These are phyloP conservation scores for Silene latifolia DNA, from an alignment of 148 eudicot genomes.

Conservation along the genomic window DNA sequence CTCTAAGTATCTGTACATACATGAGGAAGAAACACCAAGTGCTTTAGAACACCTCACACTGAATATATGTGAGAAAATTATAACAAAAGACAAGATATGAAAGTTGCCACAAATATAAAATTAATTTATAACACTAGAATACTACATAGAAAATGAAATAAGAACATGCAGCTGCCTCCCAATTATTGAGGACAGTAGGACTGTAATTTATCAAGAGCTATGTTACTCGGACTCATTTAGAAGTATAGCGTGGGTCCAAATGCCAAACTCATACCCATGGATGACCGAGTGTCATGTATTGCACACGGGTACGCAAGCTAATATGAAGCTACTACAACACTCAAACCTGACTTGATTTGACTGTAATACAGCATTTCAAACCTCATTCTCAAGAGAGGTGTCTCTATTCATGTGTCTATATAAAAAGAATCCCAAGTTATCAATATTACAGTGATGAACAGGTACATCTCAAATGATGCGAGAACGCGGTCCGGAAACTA, in stretches of 20 bases:
- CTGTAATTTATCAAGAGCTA: not conserved
- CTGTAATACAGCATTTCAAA: conserved; percentile 1
- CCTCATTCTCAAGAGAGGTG: not conserved
- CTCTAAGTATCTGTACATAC: conserved; percentile 66
- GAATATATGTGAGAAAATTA: not conserved
- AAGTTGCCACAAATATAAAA: conserved; percentile 8
- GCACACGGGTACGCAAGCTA: not conserved
- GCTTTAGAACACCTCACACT: conserved; percentile 10
- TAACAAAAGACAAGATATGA: conserved; percentile 17
- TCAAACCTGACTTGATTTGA: too few species aligned
- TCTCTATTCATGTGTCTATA: not conserved
- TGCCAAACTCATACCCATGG: not conserved
- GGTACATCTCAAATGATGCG: not conserved
- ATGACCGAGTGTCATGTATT: too few species aligned
- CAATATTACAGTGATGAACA: not conserved
- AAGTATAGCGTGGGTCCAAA: not conserved
- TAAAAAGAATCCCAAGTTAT: not conserved
- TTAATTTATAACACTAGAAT: not conserved
- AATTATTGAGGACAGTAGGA: conserved; percentile 10
- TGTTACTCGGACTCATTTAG: not conserved
- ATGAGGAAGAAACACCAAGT: conserved; percentile 18
- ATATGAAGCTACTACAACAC: not conserved
- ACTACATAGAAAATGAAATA: not conserved
- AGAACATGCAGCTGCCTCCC: conserved; percentile 20
- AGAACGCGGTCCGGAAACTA: not conserved